Percentiles rank a stretch among this genome's conserved stretches.
phyloP scores from a whole-genome alignment of 805 yeast species.

The Candida sanyiensis region DNA sequence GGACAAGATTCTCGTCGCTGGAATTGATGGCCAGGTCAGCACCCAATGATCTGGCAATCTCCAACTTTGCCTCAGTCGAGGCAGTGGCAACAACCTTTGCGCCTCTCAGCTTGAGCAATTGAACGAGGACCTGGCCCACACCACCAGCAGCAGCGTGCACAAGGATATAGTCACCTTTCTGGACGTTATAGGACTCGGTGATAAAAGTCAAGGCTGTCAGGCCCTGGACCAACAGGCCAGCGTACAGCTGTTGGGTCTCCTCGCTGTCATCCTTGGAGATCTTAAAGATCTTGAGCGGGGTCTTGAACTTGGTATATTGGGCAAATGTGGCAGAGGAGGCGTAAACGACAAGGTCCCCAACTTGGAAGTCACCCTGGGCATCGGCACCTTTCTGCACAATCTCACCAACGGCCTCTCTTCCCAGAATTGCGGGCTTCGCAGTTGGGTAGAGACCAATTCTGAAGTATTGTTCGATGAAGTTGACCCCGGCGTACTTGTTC shows the following conservation, averaged over 20 bases:
- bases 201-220: slow-evolving; percentile 73
- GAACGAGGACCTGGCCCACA: slow-evolving; percentile 69
- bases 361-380: slow-evolving; percentile 43
- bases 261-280: slow-evolving; percentile 45
- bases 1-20: slow-evolving; percentile 48
- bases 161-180: slow-evolving; percentile 65
- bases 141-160: slow-evolving; percentile 97
- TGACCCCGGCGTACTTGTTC: slow-evolving; percentile 73
- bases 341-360: slow-evolving; percentile 72
- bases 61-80: slow-evolving; percentile 67
- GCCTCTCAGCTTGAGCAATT: slow-evolving; percentile 56
- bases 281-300: slow-evolving; percentile 36
- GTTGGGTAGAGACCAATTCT: slow-evolving; percentile 71
- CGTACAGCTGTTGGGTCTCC: slow-evolving; percentile 47
- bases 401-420: slow-evolving; percentile 70
- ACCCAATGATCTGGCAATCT: slow-evolving; percentile 61
- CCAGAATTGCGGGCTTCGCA: slow-evolving; percentile 56
- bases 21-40: slow-evolving; percentile 68
- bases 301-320: slow-evolving; percentile 53
- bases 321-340: slow-evolving; percentile 54
- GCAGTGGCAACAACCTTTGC: slow-evolving; percentile 84
- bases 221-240: slow-evolving; percentile 63
- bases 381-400: slow-evolving; percentile 58
- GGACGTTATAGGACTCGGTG: slow-evolving; percentile 57
- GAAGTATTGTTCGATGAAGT: slow-evolving; percentile 78